Conservation (phyloP, 2,329 filamentous ascomycete species). For the Aspergillus tanneri region DNA sequence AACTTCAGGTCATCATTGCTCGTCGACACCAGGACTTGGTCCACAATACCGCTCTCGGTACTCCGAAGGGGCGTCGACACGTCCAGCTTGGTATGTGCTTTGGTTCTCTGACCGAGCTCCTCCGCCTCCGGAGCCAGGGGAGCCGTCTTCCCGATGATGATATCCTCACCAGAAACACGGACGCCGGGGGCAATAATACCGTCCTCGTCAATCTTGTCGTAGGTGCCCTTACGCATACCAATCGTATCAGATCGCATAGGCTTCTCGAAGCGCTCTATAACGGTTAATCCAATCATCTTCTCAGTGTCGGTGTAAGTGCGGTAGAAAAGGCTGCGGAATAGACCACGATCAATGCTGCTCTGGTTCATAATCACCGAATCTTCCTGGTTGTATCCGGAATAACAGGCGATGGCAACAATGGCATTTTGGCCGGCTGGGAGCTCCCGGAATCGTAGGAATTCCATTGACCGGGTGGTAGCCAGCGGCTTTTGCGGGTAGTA, state of each 20-base stretch:
- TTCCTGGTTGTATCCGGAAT: constrained; percentile 99
- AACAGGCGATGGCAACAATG: constrained; percentile 95
- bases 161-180: constrained; percentile 94
- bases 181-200: constrained; percentile 92
- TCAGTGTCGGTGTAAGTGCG: constrained; percentile 95
- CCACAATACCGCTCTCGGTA: constrained; percentile 95
- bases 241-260: constrained; percentile 85
- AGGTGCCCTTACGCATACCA: constrained; percentile 89
- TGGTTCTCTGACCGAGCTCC: constrained; percentile 88
- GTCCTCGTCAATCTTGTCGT: constrained; percentile 96
- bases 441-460: constrained; percentile 97
- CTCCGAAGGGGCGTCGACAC: constrained; percentile 91
- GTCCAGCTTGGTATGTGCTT: constrained; percentile 87
- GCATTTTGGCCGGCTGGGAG: constrained; percentile 95
- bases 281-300: constrained; percentile 90
- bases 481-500: constrained; percentile 99
- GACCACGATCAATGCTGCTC: constrained; percentile 93
- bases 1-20: constrained; percentile 93
- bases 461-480: constrained; percentile 95
- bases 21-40: constrained; percentile 89
- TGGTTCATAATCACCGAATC: constrained; percentile 99
- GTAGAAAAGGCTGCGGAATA: constrained; percentile 98
- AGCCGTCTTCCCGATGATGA: constrained; percentile 98
- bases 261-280: constrained; percentile 94
- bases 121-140: constrained; percentile 90